Base-by-base conservation (phyloP, 2,329 filamentous ascomycete genomes). In the Alternaria solani region DNA sequence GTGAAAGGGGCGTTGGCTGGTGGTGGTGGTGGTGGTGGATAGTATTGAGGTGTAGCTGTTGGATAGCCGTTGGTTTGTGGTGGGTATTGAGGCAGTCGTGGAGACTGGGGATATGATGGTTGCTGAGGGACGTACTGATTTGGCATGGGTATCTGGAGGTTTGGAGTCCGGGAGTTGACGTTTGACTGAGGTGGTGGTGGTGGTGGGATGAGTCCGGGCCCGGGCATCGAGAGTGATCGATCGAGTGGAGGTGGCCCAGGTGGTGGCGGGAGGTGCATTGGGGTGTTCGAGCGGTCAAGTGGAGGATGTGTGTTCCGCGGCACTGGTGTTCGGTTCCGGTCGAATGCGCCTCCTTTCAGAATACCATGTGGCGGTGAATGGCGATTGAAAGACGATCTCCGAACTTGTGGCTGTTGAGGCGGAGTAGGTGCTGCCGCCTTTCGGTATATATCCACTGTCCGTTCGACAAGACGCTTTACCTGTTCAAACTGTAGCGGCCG, bases 361-460 rank as follows among this genome's bases (percentile, higher is more conserved):
- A 53, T 38, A 25, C 58, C 65, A 1, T 54, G 51, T 49, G 55
- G 41, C 16, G 65, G 61, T 25, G 64, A 63, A n/a, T 42, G 26
- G 16, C 65, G 67, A 7, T 72, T 65, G 51, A 70, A 73, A 7
- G 75, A 74, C 1, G 66, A 63, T 34, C 66, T 67, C 43, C 63
- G 58, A 8, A 46, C 43, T 9, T 59, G 58, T 51, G 71, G 58
- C 26, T 55, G 55, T 7, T 42, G 34, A 26, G 60, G 61, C 9
- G 59, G 52, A 28, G 63, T 60, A n/a, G 51, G 60, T 36, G 68
- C 62, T 44, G 66, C 63, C 26, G 55, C 73, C 43, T 72, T 66
- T 11, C 76, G 72, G 38, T 75, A 78, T 4, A 79, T 67, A 23
- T 78, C 74, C 4, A 78, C 75, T 2, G 77, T 79, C n/a, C 76